phyloP scores from a whole-genome alignment of 164 flowering plant genomes.

The Saururus chinensis region DNA sequence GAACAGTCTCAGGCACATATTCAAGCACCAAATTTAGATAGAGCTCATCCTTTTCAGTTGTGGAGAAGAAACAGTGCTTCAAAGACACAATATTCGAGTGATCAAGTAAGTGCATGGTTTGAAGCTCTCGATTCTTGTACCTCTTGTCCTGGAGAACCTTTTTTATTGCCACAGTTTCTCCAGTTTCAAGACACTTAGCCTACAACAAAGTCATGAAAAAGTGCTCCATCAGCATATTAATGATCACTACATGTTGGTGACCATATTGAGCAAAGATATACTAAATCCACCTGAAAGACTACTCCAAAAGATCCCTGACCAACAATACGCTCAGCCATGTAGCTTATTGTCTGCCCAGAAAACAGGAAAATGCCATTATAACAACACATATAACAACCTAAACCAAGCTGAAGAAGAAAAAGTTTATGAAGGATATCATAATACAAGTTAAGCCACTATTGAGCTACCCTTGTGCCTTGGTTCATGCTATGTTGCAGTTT shows the following conservation, averaged over 20 bases:
- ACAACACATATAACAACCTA: not conserved
- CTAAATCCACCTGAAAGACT: conserved; percentile 41
- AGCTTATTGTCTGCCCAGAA: conserved; percentile 43
- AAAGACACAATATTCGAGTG: conserved; percentile 52
- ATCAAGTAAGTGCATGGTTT: conserved; percentile 61
- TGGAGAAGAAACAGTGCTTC: conserved; percentile 63
- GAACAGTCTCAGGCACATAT: conserved; percentile 63
- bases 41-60: conserved; percentile 54
- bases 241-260: too few relatives aligned
- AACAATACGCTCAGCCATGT: conserved; percentile 65
- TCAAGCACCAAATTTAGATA: conserved; percentile 55
- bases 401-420: not conserved
- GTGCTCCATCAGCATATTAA: not conserved
- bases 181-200: conserved; percentile 78
- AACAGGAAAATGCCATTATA: not conserved
- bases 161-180: conserved; percentile 65
- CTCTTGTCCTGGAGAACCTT: conserved; percentile 72
- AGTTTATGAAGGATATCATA: not conserved
- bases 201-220: conserved; percentile 7
- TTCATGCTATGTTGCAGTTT: not conserved
- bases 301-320: conserved; percentile 67
- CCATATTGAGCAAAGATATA: not conserved
- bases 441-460: not conserved
- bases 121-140: conserved; percentile 68
- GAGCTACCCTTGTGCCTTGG: not conserved